Conservation (phyloP, 495 filamentous ascomycete genomes). For the Hypoxylon fragiforme region DNA sequence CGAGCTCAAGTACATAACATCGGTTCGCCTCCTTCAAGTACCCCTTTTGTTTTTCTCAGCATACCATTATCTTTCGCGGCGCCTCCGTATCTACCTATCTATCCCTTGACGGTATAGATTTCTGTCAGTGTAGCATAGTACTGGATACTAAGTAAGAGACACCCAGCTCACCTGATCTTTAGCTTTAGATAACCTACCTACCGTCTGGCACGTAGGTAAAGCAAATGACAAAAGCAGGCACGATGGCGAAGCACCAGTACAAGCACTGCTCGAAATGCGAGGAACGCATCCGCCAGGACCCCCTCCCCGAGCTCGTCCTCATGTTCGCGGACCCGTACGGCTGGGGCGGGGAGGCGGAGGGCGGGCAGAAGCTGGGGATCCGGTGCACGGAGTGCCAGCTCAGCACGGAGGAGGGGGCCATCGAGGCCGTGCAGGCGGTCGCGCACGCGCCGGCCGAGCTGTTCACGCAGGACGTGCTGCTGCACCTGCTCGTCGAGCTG, state of each 20-base stretch:
- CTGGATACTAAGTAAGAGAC: too few species aligned
- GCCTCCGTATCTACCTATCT: too few species aligned
- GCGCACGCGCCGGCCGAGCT: not conserved
- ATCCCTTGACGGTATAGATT: too few species aligned
- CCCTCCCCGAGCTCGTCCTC: not conserved
- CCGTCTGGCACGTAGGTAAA: too few species aligned
- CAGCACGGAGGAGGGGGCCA: not conserved
- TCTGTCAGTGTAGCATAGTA: too few species aligned
- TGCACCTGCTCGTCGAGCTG: not conserved
- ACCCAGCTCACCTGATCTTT: too few species aligned
- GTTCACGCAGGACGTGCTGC: not conserved
- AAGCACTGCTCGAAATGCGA: not conserved
- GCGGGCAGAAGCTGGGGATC: not conserved
- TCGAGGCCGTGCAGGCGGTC: not conserved
- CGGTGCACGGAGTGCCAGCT: not conserved
- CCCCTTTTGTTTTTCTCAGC: too few species aligned
- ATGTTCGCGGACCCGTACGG: not conserved
- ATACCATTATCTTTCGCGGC: too few species aligned
- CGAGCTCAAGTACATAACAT: too few species aligned
- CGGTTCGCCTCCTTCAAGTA: too few species aligned
- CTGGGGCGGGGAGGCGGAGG: not conserved
- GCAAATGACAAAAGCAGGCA: too few species aligned
- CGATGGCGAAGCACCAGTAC: not conserved
- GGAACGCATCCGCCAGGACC: not conserved
- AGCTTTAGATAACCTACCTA: too few species aligned